These are phyloP conservation scores for Lachnum nothofagi DNA, from an alignment of 2,329 filamentous ascomycete species.

Conservation along the genomic window DNA sequence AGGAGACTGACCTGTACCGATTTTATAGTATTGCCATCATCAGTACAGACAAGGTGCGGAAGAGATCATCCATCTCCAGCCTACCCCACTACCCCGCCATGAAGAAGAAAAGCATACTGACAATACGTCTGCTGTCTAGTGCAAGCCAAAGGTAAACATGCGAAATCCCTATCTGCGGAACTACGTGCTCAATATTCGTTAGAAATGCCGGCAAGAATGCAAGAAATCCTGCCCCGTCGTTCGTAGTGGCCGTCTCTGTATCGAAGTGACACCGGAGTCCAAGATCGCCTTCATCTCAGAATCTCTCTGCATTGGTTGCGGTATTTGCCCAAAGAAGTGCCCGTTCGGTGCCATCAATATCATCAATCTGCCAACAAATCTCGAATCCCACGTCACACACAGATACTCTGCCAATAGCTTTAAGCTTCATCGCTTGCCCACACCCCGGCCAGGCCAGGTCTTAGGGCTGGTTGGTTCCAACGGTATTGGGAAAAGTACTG, in stretches of 20 bases:
- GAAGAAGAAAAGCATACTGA: conserved; percentile 33
- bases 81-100: conserved; percentile 38
- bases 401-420: conserved; percentile 99
- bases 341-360: conserved; percentile 98
- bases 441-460: conserved; percentile 91
- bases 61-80: conserved; percentile 29
- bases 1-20: conserved; percentile 7
- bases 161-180: conserved; percentile 4
- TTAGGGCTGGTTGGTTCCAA: conserved; percentile 96
- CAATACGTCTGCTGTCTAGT: conserved; percentile 48
- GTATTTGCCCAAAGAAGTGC: conserved; percentile 99
- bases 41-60: conserved; percentile 87
- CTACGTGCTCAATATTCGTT: conserved; percentile 31
- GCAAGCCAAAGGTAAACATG: conserved; percentile 71
- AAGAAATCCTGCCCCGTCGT: conserved; percentile 98
- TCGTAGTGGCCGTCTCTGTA: conserved; percentile 93
- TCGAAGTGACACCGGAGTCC: conserved; percentile 82
- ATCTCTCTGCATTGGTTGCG: conserved; percentile 91
- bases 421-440: conserved; percentile 95
- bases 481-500: conserved; percentile 99
- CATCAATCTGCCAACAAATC: conserved; percentile 99
- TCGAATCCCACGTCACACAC: conserved; percentile 96
- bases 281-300: conserved; percentile 98
- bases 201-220: conserved; percentile 99
- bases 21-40: conserved; percentile 86